Evolutionary conservation across 352 stramenopile genomes (phyloP).

Genomic region (Phytophthora ramorum): DNA sequence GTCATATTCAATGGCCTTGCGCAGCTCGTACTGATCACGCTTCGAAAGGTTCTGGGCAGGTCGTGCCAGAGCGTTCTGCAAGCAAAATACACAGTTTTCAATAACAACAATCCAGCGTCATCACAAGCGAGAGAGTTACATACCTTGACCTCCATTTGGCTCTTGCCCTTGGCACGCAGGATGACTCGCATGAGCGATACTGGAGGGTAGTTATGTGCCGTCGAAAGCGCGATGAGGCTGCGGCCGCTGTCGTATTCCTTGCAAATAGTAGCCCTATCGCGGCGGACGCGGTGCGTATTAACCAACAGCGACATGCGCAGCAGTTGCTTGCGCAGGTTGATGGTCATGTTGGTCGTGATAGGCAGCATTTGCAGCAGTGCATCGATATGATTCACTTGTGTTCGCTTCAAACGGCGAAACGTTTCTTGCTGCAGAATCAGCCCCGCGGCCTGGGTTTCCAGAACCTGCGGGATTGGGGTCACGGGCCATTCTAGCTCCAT

Average conservation of each 20-base stretch:
- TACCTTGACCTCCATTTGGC: conserved; percentile 67
- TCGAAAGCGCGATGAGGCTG: conserved; percentile 81
- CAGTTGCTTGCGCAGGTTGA: conserved; percentile 87
- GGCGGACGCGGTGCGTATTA: conserved; percentile 86
- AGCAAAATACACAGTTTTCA: conserved; percentile 16
- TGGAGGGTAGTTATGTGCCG: conserved; percentile 79
- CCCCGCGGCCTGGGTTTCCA: conserved; percentile 84
- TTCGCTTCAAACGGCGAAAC: conserved; percentile 83
- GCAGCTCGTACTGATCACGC: conserved; percentile 76
- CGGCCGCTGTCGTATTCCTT: conserved; percentile 78
- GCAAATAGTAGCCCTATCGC: conserved; percentile 61
- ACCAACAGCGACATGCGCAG: conserved; percentile 87
- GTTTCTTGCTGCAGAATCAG: conserved; percentile 87
- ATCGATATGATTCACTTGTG: conserved; percentile 86
- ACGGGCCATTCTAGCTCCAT: conserved; percentile 74
- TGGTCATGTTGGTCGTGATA: conserved; percentile 89
- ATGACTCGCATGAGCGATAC: conserved; percentile 89
- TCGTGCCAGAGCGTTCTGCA: conserved; percentile 59
- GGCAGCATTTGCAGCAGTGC: conserved; percentile 84
- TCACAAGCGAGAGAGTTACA: neutral
- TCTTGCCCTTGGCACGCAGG: conserved; percentile 68
- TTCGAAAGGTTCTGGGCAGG: conserved; percentile 62
- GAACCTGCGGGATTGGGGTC: conserved; percentile 78
- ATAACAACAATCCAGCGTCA: neutral
- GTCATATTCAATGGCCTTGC: conserved; percentile 78